phyloP scores from a whole-genome alignment of 208 protist genomes.

The Acanthamoeba culbertsoni region DNA sequence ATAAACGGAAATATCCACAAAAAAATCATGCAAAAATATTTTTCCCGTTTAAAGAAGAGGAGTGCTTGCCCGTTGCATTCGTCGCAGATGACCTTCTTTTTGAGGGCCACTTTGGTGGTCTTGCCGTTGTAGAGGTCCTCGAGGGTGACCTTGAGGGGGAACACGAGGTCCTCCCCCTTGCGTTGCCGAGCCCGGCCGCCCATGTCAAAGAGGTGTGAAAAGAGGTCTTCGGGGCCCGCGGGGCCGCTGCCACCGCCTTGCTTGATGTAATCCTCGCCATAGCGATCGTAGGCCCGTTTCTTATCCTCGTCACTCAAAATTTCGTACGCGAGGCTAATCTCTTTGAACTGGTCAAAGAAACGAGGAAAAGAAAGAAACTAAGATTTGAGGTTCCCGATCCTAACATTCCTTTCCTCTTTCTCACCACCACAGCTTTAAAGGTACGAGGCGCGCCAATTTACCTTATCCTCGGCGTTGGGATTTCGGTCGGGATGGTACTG shows the following conservation, averaged over 20 bases:
- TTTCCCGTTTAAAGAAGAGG: background rate
- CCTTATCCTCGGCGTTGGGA: conserved; percentile 68
- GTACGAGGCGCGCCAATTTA: background rate
- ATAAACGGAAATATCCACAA: background rate
- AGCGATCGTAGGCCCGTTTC: conserved; percentile 96
- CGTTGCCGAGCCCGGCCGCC: background rate
- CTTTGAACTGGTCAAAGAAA: conserved; percentile 86
- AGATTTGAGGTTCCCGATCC: background rate
- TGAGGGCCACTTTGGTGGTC: conserved; percentile 93
- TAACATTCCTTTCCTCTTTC: no score
- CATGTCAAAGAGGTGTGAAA: background rate
- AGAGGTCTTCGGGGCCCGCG: background rate
- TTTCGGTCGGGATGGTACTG: conserved; percentile 94
- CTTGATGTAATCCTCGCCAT: conserved; percentile 95
- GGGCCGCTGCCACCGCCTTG: conserved; percentile 82
- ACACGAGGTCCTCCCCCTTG: conserved; percentile 92
- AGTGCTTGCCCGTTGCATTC: conserved; percentile 83
- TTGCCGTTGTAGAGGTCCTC: conserved; percentile 98
- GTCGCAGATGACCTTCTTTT: conserved; percentile 82
- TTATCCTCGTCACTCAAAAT: conserved; percentile 96
- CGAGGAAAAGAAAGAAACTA: background rate
- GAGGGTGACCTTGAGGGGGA: conserved; percentile 92
- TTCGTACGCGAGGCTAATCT: conserved; percentile 97
- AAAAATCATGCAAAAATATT: background rate
- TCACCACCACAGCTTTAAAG: background rate